Conservation (phyloP, 257 asterid species). For the Lavandula angustifolia region DNA sequence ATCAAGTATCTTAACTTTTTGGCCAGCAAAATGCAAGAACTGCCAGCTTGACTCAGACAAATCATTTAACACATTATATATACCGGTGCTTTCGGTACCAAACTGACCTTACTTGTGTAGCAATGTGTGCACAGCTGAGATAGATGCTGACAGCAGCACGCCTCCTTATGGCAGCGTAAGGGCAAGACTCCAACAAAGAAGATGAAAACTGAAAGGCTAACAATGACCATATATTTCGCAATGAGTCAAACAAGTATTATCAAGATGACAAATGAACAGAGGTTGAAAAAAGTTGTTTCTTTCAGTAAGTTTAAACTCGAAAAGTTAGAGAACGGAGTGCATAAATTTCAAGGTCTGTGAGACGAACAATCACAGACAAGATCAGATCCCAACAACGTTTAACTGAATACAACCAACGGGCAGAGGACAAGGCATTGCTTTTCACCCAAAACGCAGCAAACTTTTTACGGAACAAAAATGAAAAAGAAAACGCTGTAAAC, state of each 20-base stretch:
- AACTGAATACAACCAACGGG: constrained; percentile 10
- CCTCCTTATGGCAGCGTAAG: not conserved
- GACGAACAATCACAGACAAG: not conserved
- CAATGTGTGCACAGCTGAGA: not conserved
- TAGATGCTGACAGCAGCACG: not conserved
- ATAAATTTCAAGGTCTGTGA: not conserved
- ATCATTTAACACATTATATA: not conserved
- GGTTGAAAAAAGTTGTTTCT: not conserved
- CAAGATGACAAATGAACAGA: not conserved
- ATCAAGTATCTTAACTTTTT: not conserved
- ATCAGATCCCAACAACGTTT: constrained; percentile 8
- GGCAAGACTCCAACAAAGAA: constrained; percentile 10
- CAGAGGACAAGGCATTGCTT: not conserved
- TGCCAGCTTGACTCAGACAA: constrained; percentile 1
- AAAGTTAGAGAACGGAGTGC: not conserved
- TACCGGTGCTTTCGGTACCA: constrained; percentile 5
- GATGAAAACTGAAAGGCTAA: not conserved
- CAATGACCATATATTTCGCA: not conserved
- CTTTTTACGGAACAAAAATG: not conserved
- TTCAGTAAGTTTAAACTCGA: not conserved
- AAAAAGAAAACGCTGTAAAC: not conserved
- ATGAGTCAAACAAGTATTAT: not conserved
- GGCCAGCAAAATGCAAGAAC: constrained; percentile 9
- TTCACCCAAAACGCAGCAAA: constrained; percentile 13
- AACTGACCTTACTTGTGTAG: not conserved